phyloP scores from a whole-genome alignment of 2,329 filamentous ascomycete genomes.

The Fusarium nurragi region DNA sequence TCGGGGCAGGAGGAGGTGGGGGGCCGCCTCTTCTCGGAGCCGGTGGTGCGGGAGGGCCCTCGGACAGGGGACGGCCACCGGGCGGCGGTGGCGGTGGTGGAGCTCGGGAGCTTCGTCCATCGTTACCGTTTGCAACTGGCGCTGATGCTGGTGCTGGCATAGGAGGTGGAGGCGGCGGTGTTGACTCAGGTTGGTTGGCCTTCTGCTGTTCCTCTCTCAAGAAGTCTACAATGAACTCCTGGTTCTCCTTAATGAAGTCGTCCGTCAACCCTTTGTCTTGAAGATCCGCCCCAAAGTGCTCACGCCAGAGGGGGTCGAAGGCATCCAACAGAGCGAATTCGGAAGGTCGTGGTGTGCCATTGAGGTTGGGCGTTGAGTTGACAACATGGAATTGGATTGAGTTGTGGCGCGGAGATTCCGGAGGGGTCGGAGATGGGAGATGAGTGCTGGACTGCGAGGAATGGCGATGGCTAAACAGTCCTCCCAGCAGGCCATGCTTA shows the following conservation, averaged over 20 bases:
- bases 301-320: constrained; percentile 72
- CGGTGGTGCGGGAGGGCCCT: constrained; percentile 46
- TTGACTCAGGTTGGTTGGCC: constrained; percentile 37
- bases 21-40: constrained; percentile 44
- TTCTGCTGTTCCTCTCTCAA: constrained; percentile 65
- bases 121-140: constrained; percentile 46
- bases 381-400: constrained; percentile 50
- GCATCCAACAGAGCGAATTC: constrained; percentile 71
- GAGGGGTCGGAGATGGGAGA: constrained; percentile 66
- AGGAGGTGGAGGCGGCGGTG: constrained; percentile 43
- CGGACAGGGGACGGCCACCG: constrained; percentile 35
- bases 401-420: constrained; percentile 63
- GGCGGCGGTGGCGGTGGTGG: constrained; percentile 53
- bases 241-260: constrained; percentile 73
- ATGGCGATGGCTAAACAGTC: constrained; percentile 70
- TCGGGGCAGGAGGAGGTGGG: constrained; percentile 58
- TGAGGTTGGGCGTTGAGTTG: constrained; percentile 58
- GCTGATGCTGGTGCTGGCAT: constrained; percentile 37
- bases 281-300: constrained; percentile 72
- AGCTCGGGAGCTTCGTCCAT: constrained; percentile 46
- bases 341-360: constrained; percentile 52
- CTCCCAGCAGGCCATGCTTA: constrained; percentile 64
- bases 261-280: constrained; percentile 70
- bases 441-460: constrained; percentile 57
- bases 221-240: constrained; percentile 74